Conservation (phyloP, 345 rosid species). For the Viola odorata region DNA sequence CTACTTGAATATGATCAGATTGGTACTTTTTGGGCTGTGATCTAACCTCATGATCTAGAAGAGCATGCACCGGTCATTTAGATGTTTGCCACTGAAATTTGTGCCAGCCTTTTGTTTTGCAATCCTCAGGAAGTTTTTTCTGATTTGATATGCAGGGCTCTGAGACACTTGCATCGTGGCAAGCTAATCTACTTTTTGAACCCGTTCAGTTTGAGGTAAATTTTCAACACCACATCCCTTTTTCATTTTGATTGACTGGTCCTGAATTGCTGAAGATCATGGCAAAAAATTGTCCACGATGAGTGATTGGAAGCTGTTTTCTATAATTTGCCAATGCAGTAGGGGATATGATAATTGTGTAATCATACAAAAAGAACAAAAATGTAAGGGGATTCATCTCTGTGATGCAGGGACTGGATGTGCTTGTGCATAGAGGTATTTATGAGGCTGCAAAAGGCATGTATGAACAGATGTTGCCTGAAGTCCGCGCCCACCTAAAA, state of each 20-base stretch:
- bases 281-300: not conserved
- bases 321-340: not conserved
- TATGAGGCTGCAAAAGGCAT: conserved; percentile 98
- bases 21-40: not conserved
- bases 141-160: conserved; percentile 60
- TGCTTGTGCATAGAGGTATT: conserved; percentile 87
- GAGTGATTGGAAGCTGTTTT: not conserved
- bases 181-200: conserved; percentile 91
- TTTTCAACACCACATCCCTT: not conserved
- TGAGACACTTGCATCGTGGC: conserved; percentile 88
- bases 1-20: not conserved
- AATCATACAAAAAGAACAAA: too few relatives aligned
- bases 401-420: conserved; percentile 58
- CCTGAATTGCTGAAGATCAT: not conserved
- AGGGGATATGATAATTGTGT: not conserved
- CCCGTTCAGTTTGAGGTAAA: conserved; percentile 82
- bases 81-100: not conserved
- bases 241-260: not conserved
- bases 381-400: conserved; percentile 3
- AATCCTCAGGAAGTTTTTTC: not conserved
- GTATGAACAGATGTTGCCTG: conserved; percentile 84
- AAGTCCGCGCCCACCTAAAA: conserved; percentile 63
- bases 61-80: not conserved
- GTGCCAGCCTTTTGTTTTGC: not conserved
- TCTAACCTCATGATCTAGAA: not conserved